Evolutionary conservation across 75 land plant species (phyloP).

Genomic region (Isoetes taiwanensis): DNA sequence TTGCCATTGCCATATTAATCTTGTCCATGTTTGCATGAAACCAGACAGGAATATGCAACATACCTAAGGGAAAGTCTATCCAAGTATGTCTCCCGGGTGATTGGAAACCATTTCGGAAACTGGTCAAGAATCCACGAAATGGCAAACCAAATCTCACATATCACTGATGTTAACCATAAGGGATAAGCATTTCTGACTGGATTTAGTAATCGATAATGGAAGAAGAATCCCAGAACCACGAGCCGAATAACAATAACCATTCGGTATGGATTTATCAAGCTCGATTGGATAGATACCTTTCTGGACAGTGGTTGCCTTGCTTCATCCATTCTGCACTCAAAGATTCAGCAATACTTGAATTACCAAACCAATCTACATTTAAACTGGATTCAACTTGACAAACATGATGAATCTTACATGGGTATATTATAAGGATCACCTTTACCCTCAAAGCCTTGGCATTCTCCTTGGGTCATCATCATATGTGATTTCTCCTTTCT

Average conservation of each 20-base stretch:
- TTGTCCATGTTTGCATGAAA: background rate
- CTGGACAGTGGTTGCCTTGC: conserved; percentile 68
- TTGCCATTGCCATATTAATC: background rate
- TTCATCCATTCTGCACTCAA: conserved; percentile 66
- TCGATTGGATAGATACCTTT: conserved; percentile 58
- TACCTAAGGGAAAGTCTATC: conserved; percentile 63
- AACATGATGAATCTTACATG: too few relatives aligned
- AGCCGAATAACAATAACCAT: conserved; percentile 62
- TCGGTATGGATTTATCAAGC: conserved; percentile 61
- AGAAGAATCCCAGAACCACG: conserved; percentile 53
- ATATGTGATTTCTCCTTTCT: too few relatives aligned
- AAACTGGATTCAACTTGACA: too few relatives aligned
- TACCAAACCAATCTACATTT: too few relatives aligned
- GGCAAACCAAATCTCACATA: conserved; percentile 95
- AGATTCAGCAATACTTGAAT: too few relatives aligned
- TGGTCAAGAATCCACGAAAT: conserved; percentile 98
- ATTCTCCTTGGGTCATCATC: too few relatives aligned
- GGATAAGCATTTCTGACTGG: conserved; percentile 59
- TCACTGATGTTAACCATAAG: conserved; percentile 63
- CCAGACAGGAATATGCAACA: background rate
- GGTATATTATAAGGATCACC: too few relatives aligned
- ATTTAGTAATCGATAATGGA: conserved; percentile 55
- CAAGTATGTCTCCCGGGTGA: conserved; percentile 65
- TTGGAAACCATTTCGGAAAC: conserved; percentile 81
- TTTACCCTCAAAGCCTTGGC: too few relatives aligned